phyloP scores from a whole-genome alignment of 257 asterid species.

The Marsdenia floribunda region DNA sequence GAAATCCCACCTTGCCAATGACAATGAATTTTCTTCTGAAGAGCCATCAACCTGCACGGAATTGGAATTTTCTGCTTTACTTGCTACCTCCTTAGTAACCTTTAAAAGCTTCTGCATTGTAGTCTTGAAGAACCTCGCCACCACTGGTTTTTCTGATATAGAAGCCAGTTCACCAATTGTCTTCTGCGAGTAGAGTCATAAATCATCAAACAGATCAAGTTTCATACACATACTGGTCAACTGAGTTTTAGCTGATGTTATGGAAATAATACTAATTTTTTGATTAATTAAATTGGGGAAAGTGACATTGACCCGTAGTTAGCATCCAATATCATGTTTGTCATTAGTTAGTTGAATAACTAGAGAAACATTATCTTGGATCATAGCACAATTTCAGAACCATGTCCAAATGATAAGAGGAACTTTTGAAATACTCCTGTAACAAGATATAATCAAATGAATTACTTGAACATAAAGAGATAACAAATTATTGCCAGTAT shows the following conservation, averaged over 20 bases:
- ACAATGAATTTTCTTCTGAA: conserved; percentile 34
- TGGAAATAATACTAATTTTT: not conserved
- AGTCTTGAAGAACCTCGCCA: conserved; percentile 40
- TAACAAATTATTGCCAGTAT: not conserved
- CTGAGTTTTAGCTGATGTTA: not conserved
- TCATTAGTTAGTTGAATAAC: not conserved
- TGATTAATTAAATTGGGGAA: not conserved
- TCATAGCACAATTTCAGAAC: not conserved
- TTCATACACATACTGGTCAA: not conserved
- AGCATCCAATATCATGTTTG: not conserved
- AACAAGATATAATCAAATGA: not conserved
- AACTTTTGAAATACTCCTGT: not conserved
- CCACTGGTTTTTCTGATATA: conserved; percentile 57
- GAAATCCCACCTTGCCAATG: conserved; percentile 49
- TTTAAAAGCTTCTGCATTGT: conserved; percentile 63
- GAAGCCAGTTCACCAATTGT: conserved; percentile 76
- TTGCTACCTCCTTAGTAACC: conserved; percentile 46
- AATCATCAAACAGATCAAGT: not conserved
- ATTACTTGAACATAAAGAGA: not conserved
- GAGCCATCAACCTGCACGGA: conserved; percentile 69
- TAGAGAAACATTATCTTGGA: not conserved
- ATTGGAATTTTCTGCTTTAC: conserved; percentile 40
- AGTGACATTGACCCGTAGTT: not conserved
- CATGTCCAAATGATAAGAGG: not conserved
- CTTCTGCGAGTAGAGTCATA: conserved; percentile 36